phyloP scores from a whole-genome alignment of 2,329 filamentous ascomycete genomes.

The Clonostachys sp. region DNA sequence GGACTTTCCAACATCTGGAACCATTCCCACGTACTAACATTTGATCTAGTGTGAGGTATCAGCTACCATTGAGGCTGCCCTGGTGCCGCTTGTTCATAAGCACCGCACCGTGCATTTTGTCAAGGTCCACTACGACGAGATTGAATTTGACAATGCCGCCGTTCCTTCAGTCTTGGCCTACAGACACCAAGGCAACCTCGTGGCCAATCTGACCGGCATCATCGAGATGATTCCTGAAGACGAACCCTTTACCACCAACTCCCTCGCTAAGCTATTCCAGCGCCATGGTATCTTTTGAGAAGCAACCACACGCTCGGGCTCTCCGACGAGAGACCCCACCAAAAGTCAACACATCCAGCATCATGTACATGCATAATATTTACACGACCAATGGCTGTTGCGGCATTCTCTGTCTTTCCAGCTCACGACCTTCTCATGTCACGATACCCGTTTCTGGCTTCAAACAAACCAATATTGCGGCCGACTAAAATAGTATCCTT shows the following conservation, averaged over 20 bases:
- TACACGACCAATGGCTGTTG: too few relatives aligned
- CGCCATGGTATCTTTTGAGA: too few relatives aligned
- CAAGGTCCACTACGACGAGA: conserved; percentile 85
- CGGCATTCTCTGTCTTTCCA: too few relatives aligned
- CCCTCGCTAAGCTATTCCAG: conserved; percentile 45
- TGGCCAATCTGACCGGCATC: conserved; percentile 84
- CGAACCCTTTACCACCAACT: conserved; percentile 50
- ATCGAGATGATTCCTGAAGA: conserved; percentile 78
- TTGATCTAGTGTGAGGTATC: conserved; percentile 68
- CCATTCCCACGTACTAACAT: not conserved
- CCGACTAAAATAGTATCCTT: too few relatives aligned
- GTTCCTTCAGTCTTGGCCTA: conserved; percentile 89
- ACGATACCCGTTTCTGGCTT: too few relatives aligned
- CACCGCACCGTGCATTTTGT: conserved; percentile 77
- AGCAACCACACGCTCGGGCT: too few relatives aligned
- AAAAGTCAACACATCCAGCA: too few relatives aligned
- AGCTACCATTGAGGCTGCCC: conserved; percentile 70
- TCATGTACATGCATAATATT: too few relatives aligned
- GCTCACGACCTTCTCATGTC: too few relatives aligned
- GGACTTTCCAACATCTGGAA: conserved; percentile 16
- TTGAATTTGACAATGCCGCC: conserved; percentile 86
- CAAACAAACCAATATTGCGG: too few relatives aligned
- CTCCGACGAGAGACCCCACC: too few relatives aligned
- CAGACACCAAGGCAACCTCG: conserved; percentile 79
- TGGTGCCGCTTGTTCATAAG: conserved; percentile 68